Percentiles rank a stretch among this genome's conserved stretches.
Evolutionary conservation across 2,329 filamentous ascomycete genomes (phyloP).

Genomic region (Tolypocladium tropicale): DNA sequence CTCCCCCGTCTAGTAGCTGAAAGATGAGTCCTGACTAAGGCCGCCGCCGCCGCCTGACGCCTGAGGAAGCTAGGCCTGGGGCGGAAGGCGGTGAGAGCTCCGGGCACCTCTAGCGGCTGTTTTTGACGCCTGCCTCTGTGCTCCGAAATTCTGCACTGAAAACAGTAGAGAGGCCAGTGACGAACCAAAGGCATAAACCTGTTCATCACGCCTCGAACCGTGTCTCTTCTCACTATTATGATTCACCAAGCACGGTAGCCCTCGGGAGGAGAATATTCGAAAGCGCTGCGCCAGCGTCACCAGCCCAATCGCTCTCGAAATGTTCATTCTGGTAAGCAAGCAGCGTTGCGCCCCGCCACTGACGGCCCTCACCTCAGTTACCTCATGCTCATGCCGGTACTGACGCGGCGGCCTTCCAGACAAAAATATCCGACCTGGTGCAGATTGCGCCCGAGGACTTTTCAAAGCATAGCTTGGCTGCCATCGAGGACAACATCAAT

Average conservation of each 20-base stretch:
- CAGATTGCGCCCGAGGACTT: constrained; percentile 88
- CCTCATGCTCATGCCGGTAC: not conserved
- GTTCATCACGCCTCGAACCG: not conserved
- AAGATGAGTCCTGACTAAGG: not conserved
- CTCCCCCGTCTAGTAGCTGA: not conserved
- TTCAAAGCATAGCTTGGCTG: constrained; percentile 67
- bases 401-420: constrained; percentile 38
- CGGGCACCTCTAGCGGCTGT: not conserved
- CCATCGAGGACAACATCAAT: constrained; percentile 95
- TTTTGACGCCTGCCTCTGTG: not conserved
- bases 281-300: not conserved
- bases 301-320: not conserved
- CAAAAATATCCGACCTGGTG: constrained; percentile 87
- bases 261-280: not conserved
- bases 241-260: not conserved
- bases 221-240: not conserved
- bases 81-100: constrained; percentile 2
- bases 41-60: not conserved
- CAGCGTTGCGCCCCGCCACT: not conserved
- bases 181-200: not conserved
- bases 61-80: not conserved
- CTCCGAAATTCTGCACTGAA: not conserved
- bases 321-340: constrained; percentile 5
- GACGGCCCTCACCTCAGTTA: too few relatives aligned
- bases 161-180: not conserved